phyloP scores from a whole-genome alignment of 2,329 filamentous ascomycete species.

The Helotiales sp. region DNA sequence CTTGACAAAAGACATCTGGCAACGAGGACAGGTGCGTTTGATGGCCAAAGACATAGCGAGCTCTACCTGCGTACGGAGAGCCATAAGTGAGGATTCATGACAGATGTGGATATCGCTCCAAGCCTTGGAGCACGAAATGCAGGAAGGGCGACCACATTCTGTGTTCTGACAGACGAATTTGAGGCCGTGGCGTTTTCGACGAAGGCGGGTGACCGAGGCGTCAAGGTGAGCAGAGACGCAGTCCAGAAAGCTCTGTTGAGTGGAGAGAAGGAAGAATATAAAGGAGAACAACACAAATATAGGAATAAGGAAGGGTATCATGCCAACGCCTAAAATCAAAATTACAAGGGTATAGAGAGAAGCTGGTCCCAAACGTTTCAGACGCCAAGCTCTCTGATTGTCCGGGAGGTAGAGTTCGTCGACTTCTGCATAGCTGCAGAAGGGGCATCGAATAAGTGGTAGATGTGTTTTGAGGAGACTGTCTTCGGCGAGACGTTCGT shows the following conservation, averaged over 20 bases:
- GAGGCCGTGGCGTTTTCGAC: constrained; percentile 69
- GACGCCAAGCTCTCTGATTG: constrained; percentile 52
- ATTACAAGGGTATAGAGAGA: constrained; percentile 35
- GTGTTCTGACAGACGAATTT: constrained; percentile 77
- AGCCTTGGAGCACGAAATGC: constrained; percentile 75
- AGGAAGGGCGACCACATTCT: constrained; percentile 69
- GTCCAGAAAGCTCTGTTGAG: constrained; percentile 43
- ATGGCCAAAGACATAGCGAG: constrained; percentile 90
- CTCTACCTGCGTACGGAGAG: constrained; percentile 86
- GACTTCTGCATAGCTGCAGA: constrained; percentile 87
- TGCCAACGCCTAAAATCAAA: constrained; percentile 54
- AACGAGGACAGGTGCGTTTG: constrained; percentile 91
- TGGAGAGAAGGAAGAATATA: constrained; percentile 45
- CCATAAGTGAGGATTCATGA: constrained; percentile 78
- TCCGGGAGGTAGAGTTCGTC: constrained; percentile 71
- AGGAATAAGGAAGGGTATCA: constrained; percentile 57
- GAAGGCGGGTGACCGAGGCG: constrained; percentile 64
- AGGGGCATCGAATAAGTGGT: constrained; percentile 81
- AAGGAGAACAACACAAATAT: constrained; percentile 50
- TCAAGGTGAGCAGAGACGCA: constrained; percentile 50
- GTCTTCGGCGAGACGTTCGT: constrained; percentile 77
- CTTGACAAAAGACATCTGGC: constrained; percentile 91
- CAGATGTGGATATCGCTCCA: constrained; percentile 92
- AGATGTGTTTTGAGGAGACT: constrained; percentile 71
- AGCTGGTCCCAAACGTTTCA: constrained; percentile 50